Evolutionary conservation across 2,329 filamentous ascomycete species (phyloP), one percentile per base, ranked within the genome.

Genomic region (Colletotrichum cordylinicola): DNA sequence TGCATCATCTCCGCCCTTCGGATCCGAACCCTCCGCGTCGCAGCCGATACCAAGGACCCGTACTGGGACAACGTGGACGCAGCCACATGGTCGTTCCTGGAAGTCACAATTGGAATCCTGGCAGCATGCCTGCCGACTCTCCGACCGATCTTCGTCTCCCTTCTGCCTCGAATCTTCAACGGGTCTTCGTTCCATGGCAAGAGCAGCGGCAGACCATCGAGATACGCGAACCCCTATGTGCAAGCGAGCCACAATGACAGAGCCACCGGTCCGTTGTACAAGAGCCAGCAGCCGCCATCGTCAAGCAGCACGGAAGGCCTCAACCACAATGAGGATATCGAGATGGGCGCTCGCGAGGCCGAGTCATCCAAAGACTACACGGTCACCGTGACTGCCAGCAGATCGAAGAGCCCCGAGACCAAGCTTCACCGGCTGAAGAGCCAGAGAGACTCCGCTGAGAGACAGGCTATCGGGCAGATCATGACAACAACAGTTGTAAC

Each of bases 11-110:
- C 81, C 10, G 78, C 80, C 48, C 78, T 82, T 16, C 81, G 83
- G 29, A 78, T 84, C n/a, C 79, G 80, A 33, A 82, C 81, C 5
- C 79, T 84, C 21, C 78, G 77, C 58, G 61, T 61, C 12, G 80
- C 80, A 12, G 77, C 77, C 24, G 73, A 71, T 4, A 79, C 78
- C 6, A 18, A 75, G 18, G 78, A 79, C 74, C 77, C 78, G 2
- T 79, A 81, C 33, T 84, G 82, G 82, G 81, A 82, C 67, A 82
- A 82, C 35, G 79, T 81, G 3, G 78, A 80, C 9, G 80, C 82
- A 1, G 80, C 82, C 2, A 82, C 81, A 60, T 82, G 81, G 79
- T 81, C 81, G 13, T 79, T 81, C 61, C 80, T 81, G 35, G 82
- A 84, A 72, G 77, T 83, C 70, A 81, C 80, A 68, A 80, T 80